Evolutionary conservation across 768 basidiomycete species (phyloP).

Genomic region (Fibroporia radiculosa): DNA sequence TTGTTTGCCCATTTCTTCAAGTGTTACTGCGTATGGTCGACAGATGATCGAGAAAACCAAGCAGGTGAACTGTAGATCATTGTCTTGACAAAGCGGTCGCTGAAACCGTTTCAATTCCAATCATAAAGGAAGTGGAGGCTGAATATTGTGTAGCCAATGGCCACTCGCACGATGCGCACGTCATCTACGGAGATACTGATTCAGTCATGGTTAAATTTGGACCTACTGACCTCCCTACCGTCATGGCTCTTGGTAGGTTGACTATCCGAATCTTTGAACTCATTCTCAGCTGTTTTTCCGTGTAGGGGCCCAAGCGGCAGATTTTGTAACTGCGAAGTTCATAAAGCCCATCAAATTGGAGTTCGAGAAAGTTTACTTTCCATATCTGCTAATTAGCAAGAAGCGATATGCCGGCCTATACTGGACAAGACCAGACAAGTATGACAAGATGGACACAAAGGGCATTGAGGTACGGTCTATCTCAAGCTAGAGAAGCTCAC

Average conservation of each 20-base stretch:
- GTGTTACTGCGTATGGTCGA: constrained; percentile 91
- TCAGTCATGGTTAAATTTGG: constrained; percentile 99
- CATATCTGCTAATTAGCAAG: constrained; percentile 96
- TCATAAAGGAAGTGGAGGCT: constrained; percentile 72
- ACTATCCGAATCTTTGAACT: constrained; percentile 1
- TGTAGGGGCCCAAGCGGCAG: constrained; percentile 85
- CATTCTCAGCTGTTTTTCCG: constrained; percentile 2
- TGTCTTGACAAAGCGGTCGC: no score
- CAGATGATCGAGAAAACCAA: constrained; percentile 99
- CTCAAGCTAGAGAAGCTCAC: background rate
- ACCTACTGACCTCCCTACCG: constrained; percentile 72
- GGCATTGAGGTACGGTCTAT: constrained; percentile 82
- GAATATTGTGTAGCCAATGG: constrained; percentile 85
- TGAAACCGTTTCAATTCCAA: no score
- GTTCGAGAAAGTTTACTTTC: constrained; percentile 99
- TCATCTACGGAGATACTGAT: constrained; percentile 98
- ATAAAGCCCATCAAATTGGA: constrained; percentile 96
- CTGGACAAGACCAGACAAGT: constrained; percentile 93
- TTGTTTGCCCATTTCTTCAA: constrained; percentile 93
- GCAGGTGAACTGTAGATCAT: constrained; percentile 41
- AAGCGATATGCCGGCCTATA: constrained; percentile 98
- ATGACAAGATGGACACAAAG: constrained; percentile 99
- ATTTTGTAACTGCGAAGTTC: constrained; percentile 85
- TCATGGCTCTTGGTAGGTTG: constrained; percentile 86
- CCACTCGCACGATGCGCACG: constrained; percentile 77